Evolutionary conservation across 108 stramenopile species (phyloP), one percentile per base, ranked within the genome.

Genomic region (Epipyxis sp.): DNA sequence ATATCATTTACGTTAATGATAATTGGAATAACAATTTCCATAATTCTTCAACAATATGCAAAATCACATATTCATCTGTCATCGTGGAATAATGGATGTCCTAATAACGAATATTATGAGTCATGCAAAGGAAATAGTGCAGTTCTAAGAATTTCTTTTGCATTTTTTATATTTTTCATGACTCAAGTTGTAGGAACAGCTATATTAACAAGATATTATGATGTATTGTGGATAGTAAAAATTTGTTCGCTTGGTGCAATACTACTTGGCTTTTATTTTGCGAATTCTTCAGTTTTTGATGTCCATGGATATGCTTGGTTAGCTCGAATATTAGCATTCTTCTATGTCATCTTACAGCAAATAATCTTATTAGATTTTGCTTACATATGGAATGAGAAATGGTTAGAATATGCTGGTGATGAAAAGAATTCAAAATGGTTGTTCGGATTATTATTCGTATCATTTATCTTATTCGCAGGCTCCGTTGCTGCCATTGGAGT

Each of bases 401-500:
- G 82, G 50, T 77, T 84, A 0, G 65, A 30, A 0, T 80, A 72
- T 69, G 82, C 84, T 0, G 65, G 69, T 27, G 78, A 46, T 1
- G 50, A 57, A 32, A 82, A 82, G 0, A 79, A 77, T 6, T 81
- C 59, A 10, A 34, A 20, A 25, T 67, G 78, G 59, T 82, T 79
- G 2, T 42, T 84, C 1, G 94, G 92, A 37, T 92, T 96, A 76
- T 59, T 97, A 20, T 76, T 82, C 16, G 76, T 89, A 1, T 91
- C 90, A 59, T 83, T 79, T 37, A 69, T 91, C 3, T 78, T 95
- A 1, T 93, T 89, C 83, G 39, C 84, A 37, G 77, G 68, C 2
- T 89, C 93, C 3, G 42, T 94, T 43, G 82, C 78, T 34, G 93
- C 81, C 2, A 89, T 95, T 54, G 87, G 84, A 35, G 40, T 92